Evolutionary conservation across 495 filamentous ascomycete genomes (phyloP).

Genomic region (Glutinoglossum americanum): DNA sequence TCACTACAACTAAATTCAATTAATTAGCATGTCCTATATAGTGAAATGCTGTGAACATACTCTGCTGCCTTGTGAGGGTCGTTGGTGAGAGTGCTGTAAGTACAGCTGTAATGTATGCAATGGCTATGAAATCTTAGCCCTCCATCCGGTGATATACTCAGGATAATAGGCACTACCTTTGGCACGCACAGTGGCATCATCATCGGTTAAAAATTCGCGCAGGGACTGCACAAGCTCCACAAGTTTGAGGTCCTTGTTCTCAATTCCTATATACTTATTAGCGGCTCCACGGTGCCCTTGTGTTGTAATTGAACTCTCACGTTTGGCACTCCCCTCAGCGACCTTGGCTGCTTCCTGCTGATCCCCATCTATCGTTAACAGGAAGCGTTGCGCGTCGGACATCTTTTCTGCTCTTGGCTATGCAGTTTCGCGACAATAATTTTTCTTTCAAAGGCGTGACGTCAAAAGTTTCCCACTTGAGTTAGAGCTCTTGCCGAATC

Average conservation of each 20-base stretch:
- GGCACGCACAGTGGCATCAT: slow-evolving; percentile 38
- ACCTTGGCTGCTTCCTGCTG: slow-evolving; percentile 1
- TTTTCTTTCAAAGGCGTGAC: not conserved
- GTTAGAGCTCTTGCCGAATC: not conserved
- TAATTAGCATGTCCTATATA: not conserved
- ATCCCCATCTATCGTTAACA: slow-evolving; percentile 2
- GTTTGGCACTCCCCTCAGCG: slow-evolving; percentile 3
- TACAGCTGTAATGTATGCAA: slow-evolving; percentile 46
- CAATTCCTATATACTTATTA: slow-evolving; percentile 25
- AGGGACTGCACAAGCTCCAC: slow-evolving; percentile 46
- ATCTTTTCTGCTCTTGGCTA: not conserved
- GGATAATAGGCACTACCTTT: slow-evolving; percentile 19
- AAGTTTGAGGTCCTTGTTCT: slow-evolving; percentile 37
- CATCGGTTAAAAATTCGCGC: slow-evolving; percentile 48
- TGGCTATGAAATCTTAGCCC: slow-evolving; percentile 16
- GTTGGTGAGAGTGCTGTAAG: slow-evolving; percentile 33
- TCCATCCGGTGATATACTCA: not conserved
- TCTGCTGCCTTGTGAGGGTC: slow-evolving; percentile 44
- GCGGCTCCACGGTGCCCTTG: not conserved
- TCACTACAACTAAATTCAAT: slow-evolving; percentile 21
- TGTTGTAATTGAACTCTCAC: not conserved
- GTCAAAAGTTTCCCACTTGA: not conserved
- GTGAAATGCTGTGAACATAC: slow-evolving; percentile 7
- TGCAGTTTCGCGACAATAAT: not conserved
- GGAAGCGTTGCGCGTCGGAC: slow-evolving; percentile 5